These are phyloP conservation scores for Phoenix dactylifera DNA, from an alignment of 176 grass and related monocot species.

Conservation along the genomic window DNA sequence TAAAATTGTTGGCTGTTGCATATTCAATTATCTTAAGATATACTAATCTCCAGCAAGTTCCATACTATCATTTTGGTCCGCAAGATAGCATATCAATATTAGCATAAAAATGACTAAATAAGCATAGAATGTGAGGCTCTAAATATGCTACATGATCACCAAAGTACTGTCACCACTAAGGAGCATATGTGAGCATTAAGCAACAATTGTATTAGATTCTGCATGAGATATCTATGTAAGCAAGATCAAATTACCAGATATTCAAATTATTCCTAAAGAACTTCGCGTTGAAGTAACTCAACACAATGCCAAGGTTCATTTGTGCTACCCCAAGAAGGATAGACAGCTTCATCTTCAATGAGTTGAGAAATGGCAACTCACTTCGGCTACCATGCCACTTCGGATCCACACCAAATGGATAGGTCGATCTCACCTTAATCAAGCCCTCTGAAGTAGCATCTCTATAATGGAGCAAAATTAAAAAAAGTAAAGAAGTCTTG, in stretches of 20 bases:
- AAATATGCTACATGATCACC: no score
- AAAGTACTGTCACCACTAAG: no score
- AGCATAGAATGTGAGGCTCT: no score
- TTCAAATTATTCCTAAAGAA: constrained; percentile 67
- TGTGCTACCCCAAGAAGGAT: constrained; percentile 90
- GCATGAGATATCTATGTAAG: not conserved
- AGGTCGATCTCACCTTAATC: constrained; percentile 57
- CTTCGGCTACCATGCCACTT: constrained; percentile 75
- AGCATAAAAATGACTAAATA: no score
- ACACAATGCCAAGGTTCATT: constrained; percentile 92
- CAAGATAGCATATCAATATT: no score
- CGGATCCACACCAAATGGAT: constrained; percentile 90
- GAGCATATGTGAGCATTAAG: no score
- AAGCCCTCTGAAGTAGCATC: constrained; percentile 61
- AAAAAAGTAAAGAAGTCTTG: constrained; percentile 10
- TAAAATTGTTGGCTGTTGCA: no score
- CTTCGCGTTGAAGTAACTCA: constrained; percentile 92
- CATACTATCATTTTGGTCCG: no score
- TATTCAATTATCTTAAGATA: no score
- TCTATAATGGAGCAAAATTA: constrained; percentile 31
- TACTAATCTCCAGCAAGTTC: no score
- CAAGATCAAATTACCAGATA: constrained; percentile 53
- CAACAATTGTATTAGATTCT: no score
- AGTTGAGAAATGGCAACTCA: constrained; percentile 85
- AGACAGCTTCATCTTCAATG: constrained; percentile 99